Evolutionary conservation across 345 rosid genomes (phyloP).

Genomic region (Noccaea bulbosa): DNA sequence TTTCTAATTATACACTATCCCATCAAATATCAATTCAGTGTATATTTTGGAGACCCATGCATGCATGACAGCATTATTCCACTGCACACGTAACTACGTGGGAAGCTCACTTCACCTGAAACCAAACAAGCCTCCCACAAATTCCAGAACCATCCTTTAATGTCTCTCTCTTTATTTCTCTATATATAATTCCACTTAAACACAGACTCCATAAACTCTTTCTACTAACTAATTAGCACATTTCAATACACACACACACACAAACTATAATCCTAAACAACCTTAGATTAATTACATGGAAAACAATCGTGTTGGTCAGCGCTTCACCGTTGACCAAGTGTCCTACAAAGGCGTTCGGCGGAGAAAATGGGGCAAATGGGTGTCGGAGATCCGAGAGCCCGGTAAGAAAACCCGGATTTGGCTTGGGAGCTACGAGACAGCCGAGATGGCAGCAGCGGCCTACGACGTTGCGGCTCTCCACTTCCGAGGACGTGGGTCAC

Average conservation of each 20-base stretch:
- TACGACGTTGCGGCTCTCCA: constrained; percentile 83
- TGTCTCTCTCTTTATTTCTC: constrained; percentile 25
- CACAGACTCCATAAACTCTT: constrained; percentile 8
- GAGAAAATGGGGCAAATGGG: constrained; percentile 99
- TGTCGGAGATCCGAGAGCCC: constrained; percentile 88
- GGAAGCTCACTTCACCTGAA: constrained; percentile 41
- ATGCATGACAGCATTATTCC: constrained; percentile 40
- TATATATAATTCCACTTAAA: constrained; percentile 32
- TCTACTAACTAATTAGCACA: constrained; percentile 5
- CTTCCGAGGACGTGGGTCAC: constrained; percentile 61
- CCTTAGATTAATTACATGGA: constrained; percentile 25
- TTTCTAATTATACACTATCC: not conserved
- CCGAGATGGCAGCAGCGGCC: constrained; percentile 96
- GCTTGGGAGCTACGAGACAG: constrained; percentile 84
- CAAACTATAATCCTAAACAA: not conserved
- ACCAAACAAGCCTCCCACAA: constrained; percentile 23
- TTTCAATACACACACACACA: constrained; percentile 8
- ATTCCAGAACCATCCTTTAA: constrained; percentile 3
- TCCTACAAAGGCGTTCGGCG: constrained; percentile 75
- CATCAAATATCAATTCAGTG: not conserved
- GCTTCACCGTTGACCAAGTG: constrained; percentile 29
- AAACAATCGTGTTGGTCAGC: constrained; percentile 32
- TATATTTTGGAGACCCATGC: constrained; percentile 25
- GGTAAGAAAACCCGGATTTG: constrained; percentile 83
- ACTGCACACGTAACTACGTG: constrained; percentile 41